These are phyloP conservation scores for Austropuccinia psidii DNA, from an alignment of 1,284 basidiomycete species.

Conservation along the genomic window DNA sequence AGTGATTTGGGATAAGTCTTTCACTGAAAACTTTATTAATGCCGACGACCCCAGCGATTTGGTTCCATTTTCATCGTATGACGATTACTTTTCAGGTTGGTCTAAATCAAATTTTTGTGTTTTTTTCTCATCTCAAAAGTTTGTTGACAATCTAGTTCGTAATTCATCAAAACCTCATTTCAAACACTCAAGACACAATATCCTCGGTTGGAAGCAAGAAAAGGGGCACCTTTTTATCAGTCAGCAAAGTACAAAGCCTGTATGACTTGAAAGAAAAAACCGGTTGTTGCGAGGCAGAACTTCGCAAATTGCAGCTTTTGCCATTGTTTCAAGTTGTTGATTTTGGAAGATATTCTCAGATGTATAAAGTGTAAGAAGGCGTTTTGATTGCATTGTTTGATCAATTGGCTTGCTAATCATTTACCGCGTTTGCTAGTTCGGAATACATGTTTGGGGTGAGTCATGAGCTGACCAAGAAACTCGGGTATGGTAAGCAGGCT, in stretches of 20 bases:
- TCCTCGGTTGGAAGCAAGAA: neutral
- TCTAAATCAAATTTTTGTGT: neutral
- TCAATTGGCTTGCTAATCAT: neutral
- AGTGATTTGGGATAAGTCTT: conserved; percentile 24
- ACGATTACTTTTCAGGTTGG: conserved; percentile 9
- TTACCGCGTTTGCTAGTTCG: neutral
- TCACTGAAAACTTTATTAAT: conserved; percentile 23
- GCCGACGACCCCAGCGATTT: neutral
- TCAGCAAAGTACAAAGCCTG: conserved; percentile 10
- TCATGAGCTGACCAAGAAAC: conserved; percentile 14
- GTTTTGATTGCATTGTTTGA: neutral
- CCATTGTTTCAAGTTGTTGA: conserved; percentile 17
- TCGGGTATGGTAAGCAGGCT: conserved; percentile 13
- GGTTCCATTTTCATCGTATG: neutral
- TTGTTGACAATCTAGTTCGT: neutral
- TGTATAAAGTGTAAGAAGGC: conserved; percentile 23
- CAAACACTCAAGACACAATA: neutral
- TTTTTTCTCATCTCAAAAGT: neutral
- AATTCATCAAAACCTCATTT: neutral
- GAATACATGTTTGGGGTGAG: conserved; percentile 25
- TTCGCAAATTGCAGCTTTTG: conserved; percentile 5
- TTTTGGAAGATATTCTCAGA: conserved; percentile 29
- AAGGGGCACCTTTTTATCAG: neutral
- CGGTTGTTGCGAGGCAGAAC: neutral
- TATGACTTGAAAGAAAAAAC: neutral